Base-by-base conservation (phyloP, 2,329 filamentous ascomycete species). In the Knoxdaviesia proteae region DNA sequence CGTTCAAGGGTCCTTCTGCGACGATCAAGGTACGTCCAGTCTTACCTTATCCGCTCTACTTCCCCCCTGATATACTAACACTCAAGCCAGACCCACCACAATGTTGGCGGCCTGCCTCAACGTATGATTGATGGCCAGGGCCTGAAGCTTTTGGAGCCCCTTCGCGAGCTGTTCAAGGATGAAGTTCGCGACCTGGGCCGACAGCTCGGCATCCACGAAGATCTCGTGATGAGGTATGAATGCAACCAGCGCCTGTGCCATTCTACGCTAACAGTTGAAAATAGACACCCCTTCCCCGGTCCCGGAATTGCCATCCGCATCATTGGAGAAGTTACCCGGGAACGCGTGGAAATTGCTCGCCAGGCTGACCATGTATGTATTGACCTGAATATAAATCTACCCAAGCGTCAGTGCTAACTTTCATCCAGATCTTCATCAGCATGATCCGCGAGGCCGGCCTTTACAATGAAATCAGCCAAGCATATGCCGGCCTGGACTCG, bases 161-260 rank as follows among this genome's bases (percentile, higher is more conserved):
- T 90, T 0, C 68, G 80, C 38, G 76, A 83, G 54, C 65, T 90
- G 32, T 88, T 87, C 70, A 90, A 90, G 58, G 81, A 90, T 51
- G 52, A 56, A 47, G 49, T 58, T 2, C 49, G 56, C 36, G 50
- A 44, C 2, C 46, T 60, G 32, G 56, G 55, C 8, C 50, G 52
- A 3, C 49, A 57, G 39, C 47, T 61, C 4, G 48, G 50, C 4
- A 55, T 61, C 34, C 50, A 58, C 43, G 50, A 54, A 34, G 51
- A 55, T 32, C 55, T 57, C n/a, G 49, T 57, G 11, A 54, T 48
- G 44, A 38, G 8, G 8, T 8, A 8, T 36, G 8, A 36, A 36
- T 11, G n/a, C 34, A 11, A 11, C 34, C n/a, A 36, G n/a, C 34
- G 34, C 8, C 34, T 11, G 3, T 36, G 34, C 11, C 8, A 36